Conservation (phyloP, 352 stramenopile species). For the Stephanocyclus meneghinianus region DNA sequence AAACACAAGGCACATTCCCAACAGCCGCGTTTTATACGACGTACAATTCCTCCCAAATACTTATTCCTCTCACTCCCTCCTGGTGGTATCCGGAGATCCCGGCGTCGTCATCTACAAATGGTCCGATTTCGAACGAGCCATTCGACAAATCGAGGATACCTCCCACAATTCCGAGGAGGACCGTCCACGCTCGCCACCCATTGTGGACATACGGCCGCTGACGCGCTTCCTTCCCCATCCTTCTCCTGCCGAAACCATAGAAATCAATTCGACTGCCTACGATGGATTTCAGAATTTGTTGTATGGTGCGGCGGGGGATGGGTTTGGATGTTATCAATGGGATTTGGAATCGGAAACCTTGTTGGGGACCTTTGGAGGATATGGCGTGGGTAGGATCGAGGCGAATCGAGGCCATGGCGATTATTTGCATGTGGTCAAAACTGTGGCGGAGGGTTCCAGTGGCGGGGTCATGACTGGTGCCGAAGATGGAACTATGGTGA, state of each 20-base stretch:
- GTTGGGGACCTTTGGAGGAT: conserved; percentile 47
- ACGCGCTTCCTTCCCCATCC: conserved; percentile 45
- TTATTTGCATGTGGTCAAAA: conserved; percentile 58
- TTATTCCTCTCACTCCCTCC: conserved; percentile 23
- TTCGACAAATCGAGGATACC: conserved; percentile 17
- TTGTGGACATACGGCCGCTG: conserved; percentile 19
- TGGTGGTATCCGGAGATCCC: conserved; percentile 48
- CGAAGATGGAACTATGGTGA: conserved; percentile 54
- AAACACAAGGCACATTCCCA: background rate
- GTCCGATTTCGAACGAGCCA: conserved; percentile 51
- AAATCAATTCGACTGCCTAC: conserved; percentile 56
- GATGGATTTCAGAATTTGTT: conserved; percentile 34
- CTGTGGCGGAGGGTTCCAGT: conserved; percentile 16
- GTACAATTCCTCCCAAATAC: conserved; percentile 41
- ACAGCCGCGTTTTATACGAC: conserved; percentile 43
- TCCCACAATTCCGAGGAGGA: background rate
- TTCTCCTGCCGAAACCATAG: conserved; percentile 43
- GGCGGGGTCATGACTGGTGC: conserved; percentile 44
- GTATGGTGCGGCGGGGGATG: conserved; percentile 57
- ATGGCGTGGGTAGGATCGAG: background rate
- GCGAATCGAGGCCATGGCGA: conserved; percentile 30
- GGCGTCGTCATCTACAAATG: conserved; percentile 51
- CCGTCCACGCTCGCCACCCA: background rate
- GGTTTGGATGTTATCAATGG: conserved; percentile 69
- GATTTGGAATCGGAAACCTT: conserved; percentile 52